Base-by-base conservation (phyloP, 2,329 filamentous ascomycete genomes). In the Akanthomyces muscarius region DNA sequence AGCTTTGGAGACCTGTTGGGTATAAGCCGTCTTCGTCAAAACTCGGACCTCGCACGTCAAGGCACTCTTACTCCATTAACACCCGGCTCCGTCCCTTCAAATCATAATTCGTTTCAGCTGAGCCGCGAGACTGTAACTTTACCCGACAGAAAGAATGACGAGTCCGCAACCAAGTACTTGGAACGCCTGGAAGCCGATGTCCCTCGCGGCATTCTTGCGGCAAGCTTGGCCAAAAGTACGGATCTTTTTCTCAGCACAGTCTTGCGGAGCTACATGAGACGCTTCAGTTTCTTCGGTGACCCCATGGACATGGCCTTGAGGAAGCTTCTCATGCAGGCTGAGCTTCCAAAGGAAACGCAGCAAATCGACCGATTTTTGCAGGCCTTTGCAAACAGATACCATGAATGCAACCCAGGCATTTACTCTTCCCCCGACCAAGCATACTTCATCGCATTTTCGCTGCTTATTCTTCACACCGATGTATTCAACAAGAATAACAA, bases 401-500 rank as follows among this genome's bases (percentile, higher is more conserved):
- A 98, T 72, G 95, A 99, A 75, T 99, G 95, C 77, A 99, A 99
- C 70, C 95, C 95, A 2, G 94, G 95, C 45, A 96, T 99, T 65
- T 99, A 96, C 76, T 85, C 89, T 28, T 89, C 88, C 41, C 87
- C 92, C 69, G 95, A 98, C 71, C 92, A 97, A 76, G 93, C 95
- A n/a, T 97, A 98, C 74, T 97, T 98, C 71, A 94, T 98, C 67
- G 92, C 94, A 18, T 99, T 99, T 73, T 98, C 94, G 2, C 87
- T 99, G 63, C 85, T 99, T 64, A 97, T 99, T 68, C 81, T 99
- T 41, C 95, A 99, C 70, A 98, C 95, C 0, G 95, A 99, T 72
- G 91, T 96, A n/a, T 98, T 98, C 85, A 99, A 99, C 81, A 97
- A 96, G 77, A 99, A 98, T 80, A 98, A 98, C 79, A 98, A 98